These are phyloP conservation scores for Pseudogymnoascus sp. DNA, from an alignment of 2,329 filamentous ascomycete species.

Conservation along the genomic window DNA sequence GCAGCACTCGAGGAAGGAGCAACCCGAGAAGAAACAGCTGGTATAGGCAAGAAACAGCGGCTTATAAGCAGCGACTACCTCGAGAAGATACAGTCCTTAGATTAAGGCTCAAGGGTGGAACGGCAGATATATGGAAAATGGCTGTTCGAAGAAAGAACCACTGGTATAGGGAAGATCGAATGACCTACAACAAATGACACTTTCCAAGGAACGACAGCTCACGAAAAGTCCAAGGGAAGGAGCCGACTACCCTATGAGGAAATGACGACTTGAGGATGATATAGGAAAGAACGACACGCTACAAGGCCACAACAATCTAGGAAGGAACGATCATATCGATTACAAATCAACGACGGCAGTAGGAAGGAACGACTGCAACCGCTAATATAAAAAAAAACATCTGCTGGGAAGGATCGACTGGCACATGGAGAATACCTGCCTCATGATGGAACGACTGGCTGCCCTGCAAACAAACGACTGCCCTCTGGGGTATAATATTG, in stretches of 20 bases:
- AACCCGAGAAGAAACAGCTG: not conserved
- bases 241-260: not conserved
- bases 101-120: not conserved
- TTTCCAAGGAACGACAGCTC: not conserved
- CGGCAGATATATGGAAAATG: not conserved
- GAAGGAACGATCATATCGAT: no score
- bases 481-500: not conserved
- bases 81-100: no score
- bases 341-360: no score
- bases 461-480: not conserved
- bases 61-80: not conserved
- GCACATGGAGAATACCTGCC: not conserved
- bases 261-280: not conserved
- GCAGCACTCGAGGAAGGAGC: not conserved
- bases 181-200: not conserved
- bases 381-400: not conserved
- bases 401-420: not conserved
- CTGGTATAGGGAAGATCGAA: not conserved
- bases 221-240: not conserved
- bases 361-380: not conserved
- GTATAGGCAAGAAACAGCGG: not conserved
- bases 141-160: not conserved
- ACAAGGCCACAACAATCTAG: no score
- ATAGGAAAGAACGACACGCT: not conserved
- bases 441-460: no score